Evolutionary conservation across 2,329 filamentous ascomycete genomes (phyloP), one percentile per base, ranked within the genome.

Genomic region (Phyllosticta citrichinensis): DNA sequence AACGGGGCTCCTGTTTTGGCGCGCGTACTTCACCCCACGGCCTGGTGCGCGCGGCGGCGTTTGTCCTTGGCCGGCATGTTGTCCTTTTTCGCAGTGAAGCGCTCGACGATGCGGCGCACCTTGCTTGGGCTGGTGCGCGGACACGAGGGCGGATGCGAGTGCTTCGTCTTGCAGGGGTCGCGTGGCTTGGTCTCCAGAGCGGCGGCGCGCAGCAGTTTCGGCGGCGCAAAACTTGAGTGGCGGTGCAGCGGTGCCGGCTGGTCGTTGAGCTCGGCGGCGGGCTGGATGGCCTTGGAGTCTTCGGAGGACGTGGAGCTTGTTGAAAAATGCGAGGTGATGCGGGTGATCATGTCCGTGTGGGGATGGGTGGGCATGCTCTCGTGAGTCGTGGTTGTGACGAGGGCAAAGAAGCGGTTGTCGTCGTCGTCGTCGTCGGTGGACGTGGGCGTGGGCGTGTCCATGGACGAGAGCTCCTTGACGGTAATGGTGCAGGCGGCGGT

Each of bases 401-500:
- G 11, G 24, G 52, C 40, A 35, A 60, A 60, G 35, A 60, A 60
- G 35, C n/a, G 35, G 3, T 35, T 35, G 52, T 60, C 58, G 33
- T 14, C 47, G 58, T 56, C 25, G 59, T n/a, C n/a, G n/a, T n/a
- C n/a, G n/a, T n/a, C n/a, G n/a, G 40, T 47, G 40, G 40, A 14
- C 12, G 40, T 47, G 47, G 59, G 59, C 54, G 59, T 47, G 27
- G 59, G 59, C 54, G 59, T 61, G 30, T 61, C 59, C n/a, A 55
- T 54, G 14, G 54, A 57, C 47, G 56, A 54, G 47, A 61, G 50
- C 22, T 61, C 59, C 47, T 56, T 54, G 59, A 61, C 59, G 54
- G 59, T 61, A 47, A 61, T 54, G 59, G 59, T 61, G 59, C 59
- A 61, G 59, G 56, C 59, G 9, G 59, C 52, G 5, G 59, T 50